Evolutionary conservation across 768 basidiomycete genomes (phyloP), one percentile per base, ranked within the genome.

Genomic region (Agaricus bisporus): DNA sequence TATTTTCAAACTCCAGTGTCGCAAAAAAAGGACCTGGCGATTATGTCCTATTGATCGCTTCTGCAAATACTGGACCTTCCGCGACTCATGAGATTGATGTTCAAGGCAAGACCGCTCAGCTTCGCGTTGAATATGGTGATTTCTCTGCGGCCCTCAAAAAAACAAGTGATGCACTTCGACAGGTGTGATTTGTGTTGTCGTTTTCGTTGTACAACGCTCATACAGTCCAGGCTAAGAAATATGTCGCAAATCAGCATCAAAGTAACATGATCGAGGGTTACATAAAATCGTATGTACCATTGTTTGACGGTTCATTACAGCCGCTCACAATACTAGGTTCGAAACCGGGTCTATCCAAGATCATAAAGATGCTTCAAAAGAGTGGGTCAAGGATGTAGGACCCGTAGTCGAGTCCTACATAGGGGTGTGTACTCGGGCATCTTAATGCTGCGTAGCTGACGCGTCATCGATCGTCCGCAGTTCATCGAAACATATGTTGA

Each of bases 341-440:
- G 69, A 79, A 60, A 83, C 83, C 4, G 91, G 91, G 9, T 88
- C 86, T 8, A 83, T 94, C 46, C 76, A 83, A 57, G 85, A 80
- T 17, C 92, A 95, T 71, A 84, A 88, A 63, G 76, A 85, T 41
- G 91, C 79, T 0, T 91, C 88, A 0, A 78, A 70, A 26, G 73
- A 82, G 56, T 95, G 91, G 91, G 91, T 95, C 22, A 85, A 86
- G 67, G 91, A 95, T 63, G 70, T 89, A 18, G 87, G 90, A 0
- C 91, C 91, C 4, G 85, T 88, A 32, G 91, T 95, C 15, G 91
- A 94, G 67, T 87, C 82, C 28, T 92, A 93, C 66, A 83, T 93
- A 53, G 91, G 91, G 20, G 77, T 77, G 58, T 56, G 74, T 65
- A 10, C 17, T 38, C 12, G 20, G 29, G 37, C 41, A 18, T 29